Evolutionary conservation across 495 filamentous ascomycete species (phyloP).

Genomic region (Trichocladium uniseriatum): DNA sequence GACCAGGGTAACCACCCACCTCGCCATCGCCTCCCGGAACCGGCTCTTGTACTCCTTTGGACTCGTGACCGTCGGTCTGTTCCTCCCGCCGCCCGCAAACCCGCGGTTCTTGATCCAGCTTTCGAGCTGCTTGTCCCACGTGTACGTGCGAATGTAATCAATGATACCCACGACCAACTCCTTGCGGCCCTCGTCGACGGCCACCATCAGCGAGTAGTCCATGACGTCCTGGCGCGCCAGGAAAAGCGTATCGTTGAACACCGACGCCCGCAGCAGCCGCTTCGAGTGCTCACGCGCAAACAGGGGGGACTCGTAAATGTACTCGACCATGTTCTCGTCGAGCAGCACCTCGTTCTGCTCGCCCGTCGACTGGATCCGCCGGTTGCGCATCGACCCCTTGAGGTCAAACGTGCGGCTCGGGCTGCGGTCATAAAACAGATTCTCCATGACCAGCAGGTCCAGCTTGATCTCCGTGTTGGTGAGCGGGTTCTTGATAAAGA

Average conservation of each 20-base stretch:
- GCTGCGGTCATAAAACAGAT: constrained; percentile 91
- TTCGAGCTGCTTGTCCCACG: constrained; percentile 98
- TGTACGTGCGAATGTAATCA: constrained; percentile 96
- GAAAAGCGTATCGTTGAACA: constrained; percentile 97
- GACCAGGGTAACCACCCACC: constrained; percentile 63
- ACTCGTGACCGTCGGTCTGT: constrained; percentile 89
- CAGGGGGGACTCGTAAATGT: constrained; percentile 93
- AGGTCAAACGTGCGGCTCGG: constrained; percentile 93
- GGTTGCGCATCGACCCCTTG: constrained; percentile 97
- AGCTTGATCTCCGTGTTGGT: constrained; percentile 93
- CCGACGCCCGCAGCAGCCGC: constrained; percentile 73
- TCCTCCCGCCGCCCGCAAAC: constrained; percentile 73
- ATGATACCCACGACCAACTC: constrained; percentile 97
- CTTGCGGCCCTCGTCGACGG: constrained; percentile 78
- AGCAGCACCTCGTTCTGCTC: constrained; percentile 93
- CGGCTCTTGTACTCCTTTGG: constrained; percentile 95
- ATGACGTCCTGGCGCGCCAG: constrained; percentile 88
- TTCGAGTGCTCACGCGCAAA: constrained; percentile 92
- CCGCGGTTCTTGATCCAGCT: constrained; percentile 97
- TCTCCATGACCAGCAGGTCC: constrained; percentile 94
- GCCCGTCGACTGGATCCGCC: constrained; percentile 88
- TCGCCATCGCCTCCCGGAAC: constrained; percentile 92
- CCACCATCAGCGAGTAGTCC: constrained; percentile 98
- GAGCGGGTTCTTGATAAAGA: constrained; percentile 87
- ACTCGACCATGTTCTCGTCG: constrained; percentile 99